Evolutionary conservation across 805 yeast genomes (phyloP), one percentile per base, ranked within the genome.

Genomic region (Alloascoidea africana): DNA sequence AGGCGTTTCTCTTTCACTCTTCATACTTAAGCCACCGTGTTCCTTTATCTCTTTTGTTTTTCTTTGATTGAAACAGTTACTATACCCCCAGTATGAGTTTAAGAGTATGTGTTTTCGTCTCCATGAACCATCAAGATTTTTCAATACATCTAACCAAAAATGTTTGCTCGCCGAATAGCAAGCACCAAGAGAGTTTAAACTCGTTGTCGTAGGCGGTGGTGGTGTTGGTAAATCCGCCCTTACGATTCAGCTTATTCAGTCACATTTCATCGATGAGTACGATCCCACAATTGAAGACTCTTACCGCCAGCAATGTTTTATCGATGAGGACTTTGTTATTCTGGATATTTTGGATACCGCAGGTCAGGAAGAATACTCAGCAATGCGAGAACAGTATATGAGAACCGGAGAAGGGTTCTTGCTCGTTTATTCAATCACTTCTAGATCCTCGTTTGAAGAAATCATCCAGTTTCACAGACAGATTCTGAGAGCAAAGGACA

Each of bases 341-440:
- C 46, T 70, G 36, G 82, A 77, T 50, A 71, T 79, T 36, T 63
- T 79, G 48, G 89, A 79, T 51, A 79, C 87, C 14, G 87, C 86
- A 4, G 81, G 82, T 18, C 86, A 78, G 59, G 91, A 81, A 54
- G 87, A 78, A 53, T 80, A 79, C 53, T 70, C 80, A 33, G 79
- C 85, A 19, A 54, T 71, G 65, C 59, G 70, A 42, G 91, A 80
- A 57, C 89, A 84, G 53, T 87, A 87, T 60, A 87, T 87, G 91
- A 70, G 91, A 44, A 83, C 93, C 2, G 94, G 94, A 37, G 94
- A 86, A 56, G 96, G 96, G 8, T 87, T 87, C 49, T 60, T 87
- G 35, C 62, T 87, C 38, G 96, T 86, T 6, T 91, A 89, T 55
- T 76, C 91, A 19, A 82, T 91, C 44, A 85, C 91, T 36, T 82